Percentiles rank a stretch among this genome's conserved stretches.
Evolutionary conservation across 768 basidiomycete genomes (phyloP).

Genomic region (Phlegmacium glaucopus): DNA sequence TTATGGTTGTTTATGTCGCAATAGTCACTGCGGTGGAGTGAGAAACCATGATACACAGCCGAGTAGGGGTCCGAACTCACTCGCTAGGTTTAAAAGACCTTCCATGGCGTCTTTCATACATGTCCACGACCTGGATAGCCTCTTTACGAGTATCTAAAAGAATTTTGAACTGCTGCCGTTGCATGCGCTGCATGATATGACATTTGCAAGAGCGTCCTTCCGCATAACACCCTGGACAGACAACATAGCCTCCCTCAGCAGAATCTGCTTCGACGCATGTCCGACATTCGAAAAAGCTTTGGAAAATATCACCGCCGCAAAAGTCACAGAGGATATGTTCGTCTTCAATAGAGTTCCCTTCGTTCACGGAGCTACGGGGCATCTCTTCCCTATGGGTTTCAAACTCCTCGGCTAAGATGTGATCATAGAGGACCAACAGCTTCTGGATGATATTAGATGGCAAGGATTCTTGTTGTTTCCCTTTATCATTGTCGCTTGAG

Average conservation of each 20-base stretch:
- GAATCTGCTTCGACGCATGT: conserved; percentile 32
- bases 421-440: conserved; percentile 46
- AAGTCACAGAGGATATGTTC: conserved; percentile 62
- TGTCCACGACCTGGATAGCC: conserved; percentile 6
- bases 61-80: too few relatives aligned
- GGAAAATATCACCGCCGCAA: conserved; percentile 79
- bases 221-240: conserved; percentile 72
- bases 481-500: neutral
- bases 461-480: neutral
- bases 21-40: neutral
- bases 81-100: neutral
- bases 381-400: conserved; percentile 8
- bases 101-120: conserved; percentile 3
- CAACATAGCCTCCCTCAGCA: conserved; percentile 41
- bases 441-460: conserved; percentile 22
- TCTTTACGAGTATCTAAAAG: conserved; percentile 30
- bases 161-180: conserved; percentile 47
- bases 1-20: conserved; percentile 3
- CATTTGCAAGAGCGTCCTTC: conserved; percentile 78
- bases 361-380: conserved; percentile 3
- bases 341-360: conserved; percentile 8
- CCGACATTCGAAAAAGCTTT: conserved; percentile 74
- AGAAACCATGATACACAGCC: too few relatives aligned
- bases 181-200: conserved; percentile 54
- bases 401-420: conserved; percentile 50